These are phyloP conservation scores for Drosera spatulata DNA, from an alignment of 179 eudicot species.

Conservation along the genomic window DNA sequence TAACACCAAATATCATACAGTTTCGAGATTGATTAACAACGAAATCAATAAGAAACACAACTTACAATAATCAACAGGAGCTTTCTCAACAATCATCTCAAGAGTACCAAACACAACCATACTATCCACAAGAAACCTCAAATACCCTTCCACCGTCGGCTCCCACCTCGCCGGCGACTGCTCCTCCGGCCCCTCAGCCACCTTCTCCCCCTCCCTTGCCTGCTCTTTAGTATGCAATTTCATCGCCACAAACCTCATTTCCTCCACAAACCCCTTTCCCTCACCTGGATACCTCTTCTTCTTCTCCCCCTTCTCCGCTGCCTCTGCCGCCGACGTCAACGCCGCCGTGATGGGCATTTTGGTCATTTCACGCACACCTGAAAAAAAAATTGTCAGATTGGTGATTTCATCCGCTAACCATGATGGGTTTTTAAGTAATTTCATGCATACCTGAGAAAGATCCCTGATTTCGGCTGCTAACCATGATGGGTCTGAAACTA, in stretches of 20 bases:
- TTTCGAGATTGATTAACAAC: background rate
- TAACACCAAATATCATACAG: background rate
- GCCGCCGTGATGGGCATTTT: slow-evolving; percentile 18
- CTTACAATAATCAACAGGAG: slow-evolving; percentile 75
- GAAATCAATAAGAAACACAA: background rate
- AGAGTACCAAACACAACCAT: slow-evolving; percentile 78
- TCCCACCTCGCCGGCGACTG: slow-evolving; percentile 73
- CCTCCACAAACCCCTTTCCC: slow-evolving; percentile 86
- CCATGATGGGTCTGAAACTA: too few species aligned
- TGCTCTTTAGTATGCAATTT: slow-evolving; percentile 81
- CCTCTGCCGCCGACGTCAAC: slow-evolving; percentile 25
- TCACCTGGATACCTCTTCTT: slow-evolving; percentile 50
- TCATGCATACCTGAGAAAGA: too few species aligned
- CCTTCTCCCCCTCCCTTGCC: slow-evolving; percentile 77
- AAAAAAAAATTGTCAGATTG: too few species aligned
- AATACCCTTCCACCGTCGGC: slow-evolving; percentile 70
- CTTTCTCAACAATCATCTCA: slow-evolving; percentile 60
- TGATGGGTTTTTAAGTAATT: too few species aligned
- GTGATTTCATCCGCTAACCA: too few species aligned
- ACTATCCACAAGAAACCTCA: slow-evolving; percentile 88
- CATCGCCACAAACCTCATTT: slow-evolving; percentile 96
- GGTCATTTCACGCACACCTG: slow-evolving; percentile 2
- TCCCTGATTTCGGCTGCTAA: too few species aligned
- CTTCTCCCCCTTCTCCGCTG: slow-evolving; percentile 27
- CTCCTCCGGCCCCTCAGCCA: slow-evolving; percentile 41